A percentile compares a stretch with the other conserved stretches of the same genome.
Conservation (phyloP, 352 stramenopile species). For the Globisporangium heterothallicum region DNA sequence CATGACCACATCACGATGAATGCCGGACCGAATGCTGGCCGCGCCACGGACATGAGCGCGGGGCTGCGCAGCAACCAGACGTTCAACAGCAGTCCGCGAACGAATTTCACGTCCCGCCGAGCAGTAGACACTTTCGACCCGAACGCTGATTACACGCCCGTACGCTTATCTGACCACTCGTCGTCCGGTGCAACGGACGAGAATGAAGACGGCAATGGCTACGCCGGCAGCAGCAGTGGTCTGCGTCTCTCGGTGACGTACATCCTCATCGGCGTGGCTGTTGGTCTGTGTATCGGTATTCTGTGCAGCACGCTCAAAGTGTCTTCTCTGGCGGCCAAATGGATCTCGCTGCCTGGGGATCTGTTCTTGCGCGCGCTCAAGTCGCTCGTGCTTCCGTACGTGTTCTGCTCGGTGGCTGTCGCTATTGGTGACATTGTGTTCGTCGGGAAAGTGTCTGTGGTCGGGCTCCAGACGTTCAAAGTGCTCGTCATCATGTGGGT, state of each 20-base stretch:
- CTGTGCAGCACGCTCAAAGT: conserved; percentile 37
- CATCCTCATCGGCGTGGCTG: conserved; percentile 43
- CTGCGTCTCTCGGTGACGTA: conserved; percentile 44
- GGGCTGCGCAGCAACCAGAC: conserved; percentile 10
- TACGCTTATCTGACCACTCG: conserved; percentile 13
- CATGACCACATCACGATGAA: conserved; percentile 4
- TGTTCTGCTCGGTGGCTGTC: conserved; percentile 76
- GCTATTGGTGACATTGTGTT: conserved; percentile 73
- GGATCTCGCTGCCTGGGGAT: conserved; percentile 66
- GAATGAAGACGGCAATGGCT: conserved; percentile 2
- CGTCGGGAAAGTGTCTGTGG: conserved; percentile 62
- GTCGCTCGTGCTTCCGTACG: conserved; percentile 72
- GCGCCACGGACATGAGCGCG: conserved; percentile 1
- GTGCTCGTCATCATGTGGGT: conserved; percentile 61
- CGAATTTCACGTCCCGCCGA: conserved; percentile 37
- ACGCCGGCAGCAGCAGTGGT: conserved; percentile 30
- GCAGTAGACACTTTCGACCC: conserved; percentile 5
- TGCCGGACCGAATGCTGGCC: background rate
- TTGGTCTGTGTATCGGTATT: conserved; percentile 50
- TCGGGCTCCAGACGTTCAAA: conserved; percentile 57
- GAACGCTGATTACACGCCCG: conserved; percentile 6
- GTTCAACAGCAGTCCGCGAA: conserved; percentile 28
- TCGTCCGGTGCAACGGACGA: conserved; percentile 4
- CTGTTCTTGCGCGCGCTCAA: conserved; percentile 75
- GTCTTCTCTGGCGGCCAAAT: conserved; percentile 33